Percentiles rank a stretch among this genome's conserved stretches.
Evolutionary conservation across 371 early-diverging fungal genomes (phyloP).

Genomic region (Quaeritorhiza haematococci): DNA sequence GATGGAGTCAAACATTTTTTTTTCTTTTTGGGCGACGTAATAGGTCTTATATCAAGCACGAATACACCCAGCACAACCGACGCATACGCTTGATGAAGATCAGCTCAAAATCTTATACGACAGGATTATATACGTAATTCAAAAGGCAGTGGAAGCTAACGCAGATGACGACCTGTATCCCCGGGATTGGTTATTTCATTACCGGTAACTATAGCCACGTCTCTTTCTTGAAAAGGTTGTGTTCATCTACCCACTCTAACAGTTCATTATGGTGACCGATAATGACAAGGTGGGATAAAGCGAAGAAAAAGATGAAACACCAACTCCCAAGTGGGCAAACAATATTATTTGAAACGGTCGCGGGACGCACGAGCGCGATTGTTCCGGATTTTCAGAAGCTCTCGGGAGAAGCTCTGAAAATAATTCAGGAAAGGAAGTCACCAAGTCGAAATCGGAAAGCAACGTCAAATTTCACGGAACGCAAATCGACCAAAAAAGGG

Average conservation of each 20-base stretch:
- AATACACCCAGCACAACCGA: conserved; percentile 55
- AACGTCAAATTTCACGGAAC: no score
- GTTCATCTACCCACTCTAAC: neutral
- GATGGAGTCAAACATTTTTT: neutral
- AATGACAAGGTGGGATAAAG: conserved; percentile 12
- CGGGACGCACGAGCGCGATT: conserved; percentile 35
- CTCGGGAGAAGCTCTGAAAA: neutral
- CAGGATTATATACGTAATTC: conserved; percentile 39
- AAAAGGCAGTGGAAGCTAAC: conserved; percentile 44
- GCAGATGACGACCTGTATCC: conserved; percentile 58
- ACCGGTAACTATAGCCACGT: conserved; percentile 28
- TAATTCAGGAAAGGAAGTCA: neutral
- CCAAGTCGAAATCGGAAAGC: neutral
- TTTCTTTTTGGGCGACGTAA: no score
- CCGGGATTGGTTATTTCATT: conserved; percentile 56
- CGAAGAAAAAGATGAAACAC: conserved; percentile 6
- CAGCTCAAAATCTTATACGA: conserved; percentile 37
- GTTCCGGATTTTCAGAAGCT: conserved; percentile 35
- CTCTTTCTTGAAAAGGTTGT: neutral
- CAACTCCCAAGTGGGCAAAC: conserved; percentile 31
- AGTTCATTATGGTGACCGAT: neutral
- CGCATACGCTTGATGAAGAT: conserved; percentile 39
- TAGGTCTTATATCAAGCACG: conserved; percentile 54
- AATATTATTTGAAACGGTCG: conserved; percentile 42
- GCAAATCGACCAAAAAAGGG: neutral